Evolutionary conservation across 2,329 filamentous ascomycete genomes (phyloP).

Genomic region (Lachnellula occidentalis): DNA sequence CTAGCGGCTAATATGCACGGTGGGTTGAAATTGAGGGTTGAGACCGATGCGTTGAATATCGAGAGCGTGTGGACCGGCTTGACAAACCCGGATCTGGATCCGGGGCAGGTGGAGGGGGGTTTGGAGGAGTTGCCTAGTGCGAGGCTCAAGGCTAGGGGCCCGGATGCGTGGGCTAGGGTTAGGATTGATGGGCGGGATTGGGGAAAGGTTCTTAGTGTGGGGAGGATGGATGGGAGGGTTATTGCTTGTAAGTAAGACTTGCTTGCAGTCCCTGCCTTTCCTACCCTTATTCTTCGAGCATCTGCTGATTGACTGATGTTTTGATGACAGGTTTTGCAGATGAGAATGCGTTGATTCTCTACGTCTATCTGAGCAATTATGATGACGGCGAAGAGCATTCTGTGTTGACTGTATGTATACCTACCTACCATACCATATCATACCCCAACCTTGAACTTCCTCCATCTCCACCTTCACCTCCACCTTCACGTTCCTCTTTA

Average conservation of each 20-base stretch:
- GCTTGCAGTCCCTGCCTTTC: no score
- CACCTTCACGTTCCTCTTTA: background rate
- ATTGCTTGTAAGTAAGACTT: constrained; percentile 66
- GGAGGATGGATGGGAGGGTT: constrained; percentile 79
- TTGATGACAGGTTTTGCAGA: constrained; percentile 61
- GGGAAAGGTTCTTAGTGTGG: constrained; percentile 90
- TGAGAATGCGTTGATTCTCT: constrained; percentile 74
- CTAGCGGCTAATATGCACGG: constrained; percentile 94
- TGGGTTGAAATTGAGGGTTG: constrained; percentile 70
- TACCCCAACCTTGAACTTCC: no score
- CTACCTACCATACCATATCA: no score
- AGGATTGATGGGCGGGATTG: constrained; percentile 91
- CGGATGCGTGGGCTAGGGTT: constrained; percentile 82
- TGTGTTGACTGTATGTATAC: constrained; percentile 62
- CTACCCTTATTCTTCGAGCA: constrained; percentile 2
- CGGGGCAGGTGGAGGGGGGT: constrained; percentile 59
- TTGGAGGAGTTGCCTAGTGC: constrained; percentile 79
- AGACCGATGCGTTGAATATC: constrained; percentile 79
- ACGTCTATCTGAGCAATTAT: constrained; percentile 71
- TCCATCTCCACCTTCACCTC: no score
- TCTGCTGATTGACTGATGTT: constrained; percentile 14
- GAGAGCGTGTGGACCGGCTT: constrained; percentile 81
- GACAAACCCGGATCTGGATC: constrained; percentile 82
- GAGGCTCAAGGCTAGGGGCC: constrained; percentile 67
- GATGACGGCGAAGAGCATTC: constrained; percentile 65